Percentiles rank a stretch among this genome's conserved stretches.
Evolutionary conservation across 1,284 basidiomycete species (phyloP).

Genomic region (Amylostereum areolatum): DNA sequence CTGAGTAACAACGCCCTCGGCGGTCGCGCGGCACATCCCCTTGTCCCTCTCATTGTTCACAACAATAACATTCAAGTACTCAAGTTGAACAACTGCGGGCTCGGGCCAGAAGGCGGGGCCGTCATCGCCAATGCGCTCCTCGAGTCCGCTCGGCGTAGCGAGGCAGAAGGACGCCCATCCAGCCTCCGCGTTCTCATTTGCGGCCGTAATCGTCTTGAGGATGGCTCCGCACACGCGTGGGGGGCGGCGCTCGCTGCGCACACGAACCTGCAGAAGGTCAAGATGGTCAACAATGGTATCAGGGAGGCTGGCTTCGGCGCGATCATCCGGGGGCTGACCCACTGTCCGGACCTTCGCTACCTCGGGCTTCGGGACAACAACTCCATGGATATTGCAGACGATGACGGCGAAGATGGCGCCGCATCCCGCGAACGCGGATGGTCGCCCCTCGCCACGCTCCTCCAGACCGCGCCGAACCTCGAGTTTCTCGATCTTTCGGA

Average conservation of each 20-base stretch:
- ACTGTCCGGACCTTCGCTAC: slow-evolving; percentile 5
- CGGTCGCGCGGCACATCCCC: slow-evolving; percentile 2
- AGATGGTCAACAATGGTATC: background rate
- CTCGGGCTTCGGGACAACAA: slow-evolving; percentile 6
- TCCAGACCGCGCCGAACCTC: background rate
- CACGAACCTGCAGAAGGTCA: slow-evolving; percentile 3
- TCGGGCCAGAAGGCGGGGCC: slow-evolving; percentile 44
- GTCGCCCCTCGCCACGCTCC: slow-evolving; percentile 1
- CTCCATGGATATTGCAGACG: background rate
- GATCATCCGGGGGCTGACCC: background rate
- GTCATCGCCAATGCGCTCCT: slow-evolving; percentile 43
- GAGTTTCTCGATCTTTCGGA: slow-evolving; percentile 7
- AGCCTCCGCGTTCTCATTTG: background rate
- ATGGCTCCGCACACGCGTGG: slow-evolving; percentile 45
- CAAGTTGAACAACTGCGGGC: slow-evolving; percentile 54
- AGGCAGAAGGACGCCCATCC: slow-evolving; percentile 24
- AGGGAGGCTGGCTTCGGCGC: slow-evolving; percentile 2
- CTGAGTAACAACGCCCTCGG: slow-evolving; percentile 57
- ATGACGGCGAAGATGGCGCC: background rate
- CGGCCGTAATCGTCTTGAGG: slow-evolving; percentile 45
- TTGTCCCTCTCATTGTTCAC: slow-evolving; percentile 5
- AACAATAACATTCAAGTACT: slow-evolving; percentile 29
- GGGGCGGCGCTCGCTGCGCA: slow-evolving; percentile 43
- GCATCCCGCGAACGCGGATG: background rate
- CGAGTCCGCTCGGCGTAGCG: slow-evolving; percentile 34